phyloP scores from a whole-genome alignment of 2,329 filamentous ascomycete genomes.

The Aspergillus sp. region DNA sequence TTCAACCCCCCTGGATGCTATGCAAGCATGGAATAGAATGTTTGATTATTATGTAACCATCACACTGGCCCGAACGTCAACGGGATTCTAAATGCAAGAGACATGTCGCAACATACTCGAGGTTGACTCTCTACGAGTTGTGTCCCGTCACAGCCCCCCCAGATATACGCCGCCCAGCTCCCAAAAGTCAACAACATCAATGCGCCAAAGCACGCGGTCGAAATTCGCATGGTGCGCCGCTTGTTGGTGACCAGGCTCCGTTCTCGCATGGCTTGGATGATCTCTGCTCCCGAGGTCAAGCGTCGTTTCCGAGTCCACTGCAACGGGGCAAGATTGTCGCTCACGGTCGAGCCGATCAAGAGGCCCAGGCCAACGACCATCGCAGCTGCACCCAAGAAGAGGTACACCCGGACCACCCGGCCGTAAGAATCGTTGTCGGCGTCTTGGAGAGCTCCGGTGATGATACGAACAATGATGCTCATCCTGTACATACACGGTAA shows the following conservation, averaged over 20 bases:
- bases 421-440: slow-evolving; percentile 53
- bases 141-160: slow-evolving; percentile 56
- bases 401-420: slow-evolving; percentile 53
- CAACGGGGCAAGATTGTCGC: slow-evolving; percentile 44
- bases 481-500: slow-evolving; percentile 35
- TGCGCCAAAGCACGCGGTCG: slow-evolving; percentile 39
- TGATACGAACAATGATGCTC: slow-evolving; percentile 56
- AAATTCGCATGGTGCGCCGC: slow-evolving; percentile 38
- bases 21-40: too few relatives aligned
- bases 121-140: slow-evolving; percentile 23
- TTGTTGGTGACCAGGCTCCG: slow-evolving; percentile 35
- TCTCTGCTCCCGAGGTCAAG: slow-evolving; percentile 37
- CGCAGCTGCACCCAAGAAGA: slow-evolving; percentile 48
- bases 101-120: too few relatives aligned
- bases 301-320: slow-evolving; percentile 58
- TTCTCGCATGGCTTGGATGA: slow-evolving; percentile 41
- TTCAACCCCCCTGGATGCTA: too few relatives aligned
- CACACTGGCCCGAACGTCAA: too few relatives aligned
- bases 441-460: slow-evolving; percentile 57
- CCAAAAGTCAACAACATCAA: slow-evolving; percentile 48
- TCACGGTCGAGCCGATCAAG: slow-evolving; percentile 33
- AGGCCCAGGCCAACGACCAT: slow-evolving; percentile 43
- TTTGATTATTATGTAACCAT: too few relatives aligned
- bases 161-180: slow-evolving; percentile 51
- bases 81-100: too few relatives aligned